Evolutionary conservation across 805 yeast species (phyloP), one percentile per base, ranked within the genome.

Genomic region (Kuraishia ogatae): DNA sequence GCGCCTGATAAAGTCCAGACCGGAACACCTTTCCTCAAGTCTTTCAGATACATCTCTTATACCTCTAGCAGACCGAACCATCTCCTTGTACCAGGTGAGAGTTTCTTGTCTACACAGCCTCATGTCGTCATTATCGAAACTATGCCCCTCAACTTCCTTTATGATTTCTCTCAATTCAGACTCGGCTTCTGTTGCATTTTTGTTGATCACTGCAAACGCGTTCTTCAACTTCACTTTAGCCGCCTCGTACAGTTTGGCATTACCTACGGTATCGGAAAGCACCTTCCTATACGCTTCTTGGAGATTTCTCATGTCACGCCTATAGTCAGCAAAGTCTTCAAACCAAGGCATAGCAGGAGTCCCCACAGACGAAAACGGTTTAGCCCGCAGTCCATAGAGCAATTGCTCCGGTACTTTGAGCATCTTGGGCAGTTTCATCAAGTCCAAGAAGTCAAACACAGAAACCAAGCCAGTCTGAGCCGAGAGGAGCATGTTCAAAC

Each of bases 301-400:
- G 43, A 23, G 48, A 20, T 24, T 20, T 21, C 39, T 47, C 47
- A 52, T 39, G 13, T 52, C 47, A 20, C 48, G 28, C n/a, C 60
- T 54, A 2, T 70, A 63, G 15, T 57, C 57, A 48, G 55, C 48
- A 58, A 70, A 76, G 35, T 76, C 76, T 15, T 62, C 68, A 60
- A 69, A 84, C 0, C 73, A 64, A 2, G 93, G 91, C 48, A 81
- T 62, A 28, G 75, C 77, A 1, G 97, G 97, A 11, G 83, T 82
- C 0, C 96, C 96, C 21, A 91, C 85, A 0, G 90, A 79, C 22
- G 85, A 80, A 71, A 87, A 89, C 2, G 94, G 83, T 66, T 89
- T 90, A 79, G 89, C 77, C 60, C 96, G 79, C 50, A 90, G 70
- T 10, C 76, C 70, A 64, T 77, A 84, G 19, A 79, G 64, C 43